phyloP scores from a whole-genome alignment of 2,329 filamentous ascomycete species.

The Blumeria hordei region DNA sequence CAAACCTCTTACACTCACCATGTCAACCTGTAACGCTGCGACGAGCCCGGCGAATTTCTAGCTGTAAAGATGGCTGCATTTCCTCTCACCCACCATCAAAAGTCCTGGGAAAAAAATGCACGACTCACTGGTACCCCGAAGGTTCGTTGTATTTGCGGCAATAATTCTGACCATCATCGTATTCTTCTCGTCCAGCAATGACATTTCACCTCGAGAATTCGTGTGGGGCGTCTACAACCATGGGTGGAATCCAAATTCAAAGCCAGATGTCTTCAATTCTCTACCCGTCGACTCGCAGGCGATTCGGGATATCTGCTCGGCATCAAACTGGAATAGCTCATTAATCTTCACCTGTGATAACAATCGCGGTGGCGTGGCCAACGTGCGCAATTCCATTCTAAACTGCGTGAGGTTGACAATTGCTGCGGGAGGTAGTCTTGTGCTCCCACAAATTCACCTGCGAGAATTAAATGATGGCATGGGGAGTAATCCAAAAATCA shows the following conservation, averaged over 20 bases:
- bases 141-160: not conserved
- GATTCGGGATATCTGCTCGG: conserved; percentile 15
- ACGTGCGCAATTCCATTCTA: conserved; percentile 19
- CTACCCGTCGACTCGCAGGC: conserved; percentile 16
- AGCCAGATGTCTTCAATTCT: conserved; percentile 15
- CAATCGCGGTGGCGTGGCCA: conserved; percentile 18
- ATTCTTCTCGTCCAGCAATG: not conserved
- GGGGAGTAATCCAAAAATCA: conserved; percentile 3
- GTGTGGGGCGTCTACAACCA: not conserved
- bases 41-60: no score
- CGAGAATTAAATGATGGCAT: conserved; percentile 7
- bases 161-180: not conserved
- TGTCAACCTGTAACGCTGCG: no score
- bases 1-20: no score
- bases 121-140: not conserved
- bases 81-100: not conserved
- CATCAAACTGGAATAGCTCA: conserved; percentile 15
- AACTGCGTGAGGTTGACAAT: conserved; percentile 20
- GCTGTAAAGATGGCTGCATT: no score
- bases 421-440: conserved; percentile 16
- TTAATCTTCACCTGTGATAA: conserved; percentile 19
- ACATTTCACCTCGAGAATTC: not conserved
- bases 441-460: conserved; percentile 17
- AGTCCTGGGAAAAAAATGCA: not conserved
- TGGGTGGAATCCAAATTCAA: not conserved